Conservation (phyloP, 2,329 filamentous ascomycete species). For the Cercospora nicotianae region DNA sequence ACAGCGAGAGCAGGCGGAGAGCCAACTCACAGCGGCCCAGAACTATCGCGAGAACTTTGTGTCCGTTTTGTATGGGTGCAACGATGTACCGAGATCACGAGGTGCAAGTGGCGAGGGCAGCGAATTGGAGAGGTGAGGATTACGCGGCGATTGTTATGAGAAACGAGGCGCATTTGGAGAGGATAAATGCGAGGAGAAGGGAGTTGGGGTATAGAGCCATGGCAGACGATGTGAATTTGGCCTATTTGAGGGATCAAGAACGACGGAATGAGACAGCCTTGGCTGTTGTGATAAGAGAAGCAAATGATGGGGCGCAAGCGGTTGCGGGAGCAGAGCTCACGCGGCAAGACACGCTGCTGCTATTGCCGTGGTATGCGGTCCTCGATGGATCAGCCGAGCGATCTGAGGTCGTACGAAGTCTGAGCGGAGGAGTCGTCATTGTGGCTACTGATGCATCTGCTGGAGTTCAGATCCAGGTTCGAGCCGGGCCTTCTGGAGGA, state of each 20-base stretch:
- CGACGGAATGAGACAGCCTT: neutral
- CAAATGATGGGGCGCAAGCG: neutral
- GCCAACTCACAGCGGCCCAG: neutral
- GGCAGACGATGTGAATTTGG: neutral
- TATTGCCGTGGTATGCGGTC: neutral
- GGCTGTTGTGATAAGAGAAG: neutral
- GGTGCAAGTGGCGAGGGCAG: neutral
- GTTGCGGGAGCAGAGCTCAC: neutral
- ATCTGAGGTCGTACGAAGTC: neutral
- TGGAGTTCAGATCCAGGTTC: neutral
- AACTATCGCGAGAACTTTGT: neutral
- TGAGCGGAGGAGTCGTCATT: neutral
- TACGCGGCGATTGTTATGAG: neutral
- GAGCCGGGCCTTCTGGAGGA: neutral
- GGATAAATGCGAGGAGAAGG: constrained; percentile 1
- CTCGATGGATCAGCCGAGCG: neutral
- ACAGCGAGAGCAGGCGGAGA: neutral
- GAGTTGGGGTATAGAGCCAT: neutral
- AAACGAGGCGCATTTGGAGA: neutral
- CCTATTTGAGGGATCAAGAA: neutral
- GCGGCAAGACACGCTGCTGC: neutral
- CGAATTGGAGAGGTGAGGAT: neutral
- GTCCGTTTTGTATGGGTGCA: constrained; percentile 14
- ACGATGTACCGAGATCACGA: constrained; percentile 8
- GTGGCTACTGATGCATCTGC: neutral